Percentiles rank a stretch among this genome's conserved stretches.
Evolutionary conservation across 2,329 filamentous ascomycete genomes (phyloP).

Genomic region (Neonectria ditissima): DNA sequence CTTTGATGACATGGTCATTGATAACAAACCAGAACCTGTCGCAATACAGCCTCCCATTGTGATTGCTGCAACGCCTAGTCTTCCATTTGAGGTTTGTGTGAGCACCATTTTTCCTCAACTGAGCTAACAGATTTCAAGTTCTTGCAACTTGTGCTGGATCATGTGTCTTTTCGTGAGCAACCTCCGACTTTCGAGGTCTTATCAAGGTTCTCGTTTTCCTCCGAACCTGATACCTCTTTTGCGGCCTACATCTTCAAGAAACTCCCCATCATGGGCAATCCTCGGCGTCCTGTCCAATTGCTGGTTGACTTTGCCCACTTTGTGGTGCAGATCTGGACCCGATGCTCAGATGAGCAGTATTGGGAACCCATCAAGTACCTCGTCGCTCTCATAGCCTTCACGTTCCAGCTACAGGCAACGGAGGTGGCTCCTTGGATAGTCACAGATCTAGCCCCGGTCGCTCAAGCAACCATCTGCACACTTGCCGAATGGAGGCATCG

Average conservation of each 20-base stretch:
- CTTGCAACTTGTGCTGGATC: constrained; percentile 73
- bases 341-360: constrained; percentile 72
- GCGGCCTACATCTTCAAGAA: constrained; percentile 76
- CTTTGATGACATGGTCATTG: constrained; percentile 51
- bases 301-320: constrained; percentile 73
- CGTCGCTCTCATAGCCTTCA: constrained; percentile 72
- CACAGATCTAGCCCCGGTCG: constrained; percentile 65
- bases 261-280: constrained; percentile 68
- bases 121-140: constrained; percentile 56
- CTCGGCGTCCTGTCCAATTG: constrained; percentile 63
- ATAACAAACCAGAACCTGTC: constrained; percentile 41
- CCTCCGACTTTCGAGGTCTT: constrained; percentile 76
- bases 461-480: constrained; percentile 70
- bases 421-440: constrained; percentile 70
- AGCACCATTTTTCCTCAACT: constrained; percentile 5
- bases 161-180: constrained; percentile 65
- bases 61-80: constrained; percentile 43
- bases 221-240: constrained; percentile 70
- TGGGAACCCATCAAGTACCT: constrained; percentile 74
- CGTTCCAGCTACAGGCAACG: constrained; percentile 71
- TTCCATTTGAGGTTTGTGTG: constrained; percentile 60
- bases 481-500: constrained; percentile 69
- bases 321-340: constrained; percentile 75
- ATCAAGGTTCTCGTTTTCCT: constrained; percentile 73
- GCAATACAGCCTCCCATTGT: constrained; percentile 35